Evolutionary conservation across 2,329 filamentous ascomycete species (phyloP).

Genomic region (Clathrospora elynae): DNA sequence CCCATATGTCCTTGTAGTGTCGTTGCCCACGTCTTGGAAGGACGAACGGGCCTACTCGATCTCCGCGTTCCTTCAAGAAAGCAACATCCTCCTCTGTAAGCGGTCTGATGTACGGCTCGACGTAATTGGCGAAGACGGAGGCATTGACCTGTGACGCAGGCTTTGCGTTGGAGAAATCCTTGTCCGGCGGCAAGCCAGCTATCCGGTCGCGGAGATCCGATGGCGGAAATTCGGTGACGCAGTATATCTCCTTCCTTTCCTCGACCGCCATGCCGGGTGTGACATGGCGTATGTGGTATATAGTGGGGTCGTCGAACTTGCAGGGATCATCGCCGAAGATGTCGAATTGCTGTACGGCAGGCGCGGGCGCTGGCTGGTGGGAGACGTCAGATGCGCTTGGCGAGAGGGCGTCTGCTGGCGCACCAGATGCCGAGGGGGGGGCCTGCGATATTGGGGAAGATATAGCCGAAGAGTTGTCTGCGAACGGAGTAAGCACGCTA

Average conservation of each 20-base stretch:
- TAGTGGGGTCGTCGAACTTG: slow-evolving; percentile 86
- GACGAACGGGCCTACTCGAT: slow-evolving; percentile 80
- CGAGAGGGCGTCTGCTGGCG: slow-evolving; percentile 68
- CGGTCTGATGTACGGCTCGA: slow-evolving; percentile 88
- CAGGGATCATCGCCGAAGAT: slow-evolving; percentile 92
- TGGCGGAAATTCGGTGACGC: slow-evolving; percentile 80
- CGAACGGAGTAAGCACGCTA: slow-evolving; percentile 12
- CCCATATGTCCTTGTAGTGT: slow-evolving; percentile 90
- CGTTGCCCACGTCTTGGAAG: slow-evolving; percentile 84
- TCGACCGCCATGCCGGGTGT: slow-evolving; percentile 77
- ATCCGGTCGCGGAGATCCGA: slow-evolving; percentile 83
- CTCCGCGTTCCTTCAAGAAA: slow-evolving; percentile 85
- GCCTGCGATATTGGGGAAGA: slow-evolving; percentile 52
- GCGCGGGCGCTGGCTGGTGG: slow-evolving; percentile 64
- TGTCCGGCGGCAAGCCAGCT: slow-evolving; percentile 86
- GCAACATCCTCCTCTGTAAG: slow-evolving; percentile 93
- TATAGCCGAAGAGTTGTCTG: slow-evolving; percentile 48
- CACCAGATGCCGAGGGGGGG: slow-evolving; percentile 54
- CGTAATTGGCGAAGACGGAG: slow-evolving; percentile 87
- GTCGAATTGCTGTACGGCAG: slow-evolving; percentile 73
- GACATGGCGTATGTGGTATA: slow-evolving; percentile 87
- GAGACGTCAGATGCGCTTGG: slow-evolving; percentile 60
- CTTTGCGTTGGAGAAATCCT: slow-evolving; percentile 94
- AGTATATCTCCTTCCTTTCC: slow-evolving; percentile 86
- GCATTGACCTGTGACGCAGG: slow-evolving; percentile 93